Conservation (phyloP, 2,329 filamentous ascomycete genomes). For the Didymella pomorum region DNA sequence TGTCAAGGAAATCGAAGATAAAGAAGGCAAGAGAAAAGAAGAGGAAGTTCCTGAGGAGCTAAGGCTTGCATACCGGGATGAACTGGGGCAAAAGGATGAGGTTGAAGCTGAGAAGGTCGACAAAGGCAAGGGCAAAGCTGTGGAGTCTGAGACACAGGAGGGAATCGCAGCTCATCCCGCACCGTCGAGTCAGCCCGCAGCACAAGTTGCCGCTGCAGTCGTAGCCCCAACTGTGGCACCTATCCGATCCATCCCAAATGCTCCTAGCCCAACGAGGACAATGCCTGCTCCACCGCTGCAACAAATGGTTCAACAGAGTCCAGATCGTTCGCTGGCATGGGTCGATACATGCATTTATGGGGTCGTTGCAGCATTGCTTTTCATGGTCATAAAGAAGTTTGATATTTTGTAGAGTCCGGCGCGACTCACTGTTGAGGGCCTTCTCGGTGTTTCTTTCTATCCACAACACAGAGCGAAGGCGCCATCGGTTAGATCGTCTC, state of each 20-base stretch:
- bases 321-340: constrained; percentile 72
- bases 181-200: constrained; percentile 1
- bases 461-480: neutral
- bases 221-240: neutral
- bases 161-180: neutral
- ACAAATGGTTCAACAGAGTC: constrained; percentile 38
- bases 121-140: constrained; percentile 35
- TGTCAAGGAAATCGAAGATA: constrained; percentile 56
- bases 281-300: constrained; percentile 22
- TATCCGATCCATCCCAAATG: neutral
- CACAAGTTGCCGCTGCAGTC: constrained; percentile 19
- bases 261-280: constrained; percentile 28
- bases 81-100: constrained; percentile 61
- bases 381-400: constrained; percentile 69
- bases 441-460: neutral
- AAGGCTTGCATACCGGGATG: constrained; percentile 75
- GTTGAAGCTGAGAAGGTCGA: constrained; percentile 25
- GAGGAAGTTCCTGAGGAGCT: constrained; percentile 63
- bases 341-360: constrained; percentile 82
- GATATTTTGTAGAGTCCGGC: constrained; percentile 4
- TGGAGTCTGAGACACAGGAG: constrained; percentile 9
- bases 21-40: constrained; percentile 52
- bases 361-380: constrained; percentile 72
- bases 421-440: neutral
- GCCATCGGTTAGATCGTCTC: neutral